phyloP scores from a whole-genome alignment of 2,329 filamentous ascomycete genomes.

The Microdochium nivale region DNA sequence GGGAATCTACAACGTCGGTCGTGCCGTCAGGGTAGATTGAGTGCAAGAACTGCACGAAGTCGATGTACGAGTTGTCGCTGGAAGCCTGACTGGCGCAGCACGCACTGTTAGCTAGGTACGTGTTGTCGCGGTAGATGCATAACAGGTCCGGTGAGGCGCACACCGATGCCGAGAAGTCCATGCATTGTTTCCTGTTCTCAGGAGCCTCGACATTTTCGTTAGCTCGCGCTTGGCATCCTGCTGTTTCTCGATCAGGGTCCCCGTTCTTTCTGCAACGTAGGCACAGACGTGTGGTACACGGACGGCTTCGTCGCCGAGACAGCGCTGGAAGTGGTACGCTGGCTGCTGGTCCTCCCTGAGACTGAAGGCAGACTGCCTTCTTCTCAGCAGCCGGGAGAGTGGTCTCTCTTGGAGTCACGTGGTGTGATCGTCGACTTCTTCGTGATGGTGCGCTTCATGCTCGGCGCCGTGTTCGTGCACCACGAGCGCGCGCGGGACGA shows the following conservation, averaged over 20 bases:
- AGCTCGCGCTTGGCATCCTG: slow-evolving; percentile 14
- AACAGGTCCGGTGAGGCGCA: no score
- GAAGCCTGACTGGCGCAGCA: no score
- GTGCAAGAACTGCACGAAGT: no score
- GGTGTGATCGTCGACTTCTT: slow-evolving; percentile 15
- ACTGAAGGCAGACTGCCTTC: slow-evolving; percentile 2
- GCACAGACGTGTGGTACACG: slow-evolving; percentile 14
- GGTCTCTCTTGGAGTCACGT: slow-evolving; percentile 8
- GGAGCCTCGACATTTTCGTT: no score
- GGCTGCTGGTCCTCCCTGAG: slow-evolving; percentile 1
- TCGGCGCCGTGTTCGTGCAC: slow-evolving; percentile 16
- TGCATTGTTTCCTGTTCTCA: no score
- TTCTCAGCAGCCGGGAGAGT: slow-evolving; percentile 8
- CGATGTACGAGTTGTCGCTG: no score
- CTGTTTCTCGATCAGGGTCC: slow-evolving; percentile 18
- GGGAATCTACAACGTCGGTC: no score
- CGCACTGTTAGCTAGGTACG: no score
- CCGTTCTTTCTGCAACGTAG: slow-evolving; percentile 11
- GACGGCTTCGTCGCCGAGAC: slow-evolving; percentile 15
- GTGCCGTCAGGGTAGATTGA: no score
- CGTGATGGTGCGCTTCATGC: slow-evolving; percentile 13
- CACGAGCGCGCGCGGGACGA: slow-evolving; percentile 8
- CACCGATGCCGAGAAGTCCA: no score
- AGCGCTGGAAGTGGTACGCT: slow-evolving; percentile 7
- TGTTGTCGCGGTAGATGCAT: no score